These are phyloP conservation scores for Silene uniflora DNA, from an alignment of 148 eudicot genomes.

Conservation along the genomic window DNA sequence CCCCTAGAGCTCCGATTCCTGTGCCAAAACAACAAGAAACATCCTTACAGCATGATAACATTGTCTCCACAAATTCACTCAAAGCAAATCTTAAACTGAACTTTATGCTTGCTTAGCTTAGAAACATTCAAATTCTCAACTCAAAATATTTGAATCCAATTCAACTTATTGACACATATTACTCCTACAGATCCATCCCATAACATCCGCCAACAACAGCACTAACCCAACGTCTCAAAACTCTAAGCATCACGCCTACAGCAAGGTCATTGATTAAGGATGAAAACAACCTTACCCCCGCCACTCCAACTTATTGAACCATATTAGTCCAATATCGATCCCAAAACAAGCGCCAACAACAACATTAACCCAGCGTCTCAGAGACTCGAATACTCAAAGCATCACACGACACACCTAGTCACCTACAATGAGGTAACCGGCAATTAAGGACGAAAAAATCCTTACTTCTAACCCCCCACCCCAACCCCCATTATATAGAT, in stretches of 20 bases:
- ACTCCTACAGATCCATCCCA: background rate
- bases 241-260: background rate
- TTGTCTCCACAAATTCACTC: background rate
- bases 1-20: background rate
- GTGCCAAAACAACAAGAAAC: slow-evolving; percentile 8
- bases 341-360: no score
- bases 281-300: background rate
- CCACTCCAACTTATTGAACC: background rate
- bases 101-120: background rate
- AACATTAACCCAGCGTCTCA: background rate
- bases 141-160: background rate
- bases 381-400: background rate
- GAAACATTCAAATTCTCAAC: background rate
- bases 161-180: background rate
- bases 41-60: background rate
- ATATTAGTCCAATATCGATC: background rate
- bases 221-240: background rate
- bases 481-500: background rate
- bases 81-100: background rate
- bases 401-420: background rate
- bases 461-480: background rate
- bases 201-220: background rate
- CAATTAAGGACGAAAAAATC: background rate
- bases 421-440: background rate
- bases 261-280: background rate